Percentiles rank a stretch among this genome's conserved stretches.
These are phyloP conservation scores for Kalanchoe fedtschenkoi DNA, from an alignment of 164 flowering plant genomes.

Conservation along the genomic window DNA sequence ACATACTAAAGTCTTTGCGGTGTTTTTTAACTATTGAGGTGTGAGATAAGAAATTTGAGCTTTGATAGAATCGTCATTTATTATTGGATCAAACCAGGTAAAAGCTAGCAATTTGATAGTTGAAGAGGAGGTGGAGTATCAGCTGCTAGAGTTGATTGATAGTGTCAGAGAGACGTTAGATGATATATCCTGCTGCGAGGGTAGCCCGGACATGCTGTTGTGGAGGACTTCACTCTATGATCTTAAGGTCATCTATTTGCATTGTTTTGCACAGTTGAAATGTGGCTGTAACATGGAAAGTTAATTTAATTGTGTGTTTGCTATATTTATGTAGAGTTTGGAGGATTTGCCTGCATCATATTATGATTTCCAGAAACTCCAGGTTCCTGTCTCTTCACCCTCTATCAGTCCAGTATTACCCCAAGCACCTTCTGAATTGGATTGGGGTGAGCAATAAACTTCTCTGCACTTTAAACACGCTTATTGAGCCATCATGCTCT, in stretches of 20 bases:
- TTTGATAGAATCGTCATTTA: slow-evolving; percentile 13
- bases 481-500: background rate
- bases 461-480: background rate
- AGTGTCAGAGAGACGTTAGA: slow-evolving; percentile 31
- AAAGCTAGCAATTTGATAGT: slow-evolving; percentile 40
- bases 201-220: slow-evolving; percentile 21
- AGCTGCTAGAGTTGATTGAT: slow-evolving; percentile 28
- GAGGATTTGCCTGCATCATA: slow-evolving; percentile 46
- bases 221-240: slow-evolving; percentile 73
- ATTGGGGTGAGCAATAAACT: slow-evolving; percentile 46
- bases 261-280: background rate
- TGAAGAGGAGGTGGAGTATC: slow-evolving; percentile 75
- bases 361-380: slow-evolving; percentile 40
- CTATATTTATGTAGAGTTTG: slow-evolving; percentile 27
- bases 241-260: slow-evolving; percentile 31
- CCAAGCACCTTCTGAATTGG: slow-evolving; percentile 18
- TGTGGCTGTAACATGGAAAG: background rate
- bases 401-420: slow-evolving; percentile 32
- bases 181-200: slow-evolving; percentile 12
- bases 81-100: slow-evolving; percentile 42
- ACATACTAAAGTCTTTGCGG: background rate
- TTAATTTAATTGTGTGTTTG: background rate
- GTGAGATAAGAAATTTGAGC: slow-evolving; percentile 9
- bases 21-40: background rate
- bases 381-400: slow-evolving; percentile 29